phyloP scores from a whole-genome alignment of 805 yeast species.

The Candida xyloterini region DNA sequence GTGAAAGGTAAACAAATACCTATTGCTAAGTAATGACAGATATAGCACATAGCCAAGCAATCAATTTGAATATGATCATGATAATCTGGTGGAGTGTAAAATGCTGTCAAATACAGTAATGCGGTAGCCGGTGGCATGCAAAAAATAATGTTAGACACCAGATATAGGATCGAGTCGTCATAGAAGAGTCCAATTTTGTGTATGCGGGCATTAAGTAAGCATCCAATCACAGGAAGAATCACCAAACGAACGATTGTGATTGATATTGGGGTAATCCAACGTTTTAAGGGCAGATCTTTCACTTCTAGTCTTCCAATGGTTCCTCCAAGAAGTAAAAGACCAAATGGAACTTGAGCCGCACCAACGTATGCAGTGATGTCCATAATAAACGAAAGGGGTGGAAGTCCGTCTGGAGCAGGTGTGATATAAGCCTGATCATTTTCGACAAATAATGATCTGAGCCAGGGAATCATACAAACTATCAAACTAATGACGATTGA shows the following conservation, averaged over 20 bases:
- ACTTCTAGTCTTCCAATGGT: constrained; percentile 76
- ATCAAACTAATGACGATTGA: constrained; percentile 63
- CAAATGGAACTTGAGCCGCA: constrained; percentile 85
- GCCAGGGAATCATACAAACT: constrained; percentile 84
- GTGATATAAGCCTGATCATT: constrained; percentile 50
- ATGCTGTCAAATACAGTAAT: constrained; percentile 83
- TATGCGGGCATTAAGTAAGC: constrained; percentile 62
- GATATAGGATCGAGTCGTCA: constrained; percentile 56
- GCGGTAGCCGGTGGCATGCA: constrained; percentile 89
- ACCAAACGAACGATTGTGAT: constrained; percentile 59
- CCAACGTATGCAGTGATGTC: constrained; percentile 80
- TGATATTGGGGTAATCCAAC: constrained; percentile 61
- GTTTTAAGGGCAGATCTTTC: constrained; percentile 59
- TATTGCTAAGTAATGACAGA: constrained; percentile 69
- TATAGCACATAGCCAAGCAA: constrained; percentile 71
- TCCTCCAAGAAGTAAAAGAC: constrained; percentile 79
- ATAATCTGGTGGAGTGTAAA: constrained; percentile 66
- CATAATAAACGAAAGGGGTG: constrained; percentile 82
- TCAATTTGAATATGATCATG: constrained; percentile 69
- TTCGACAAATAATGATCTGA: constrained; percentile 63
- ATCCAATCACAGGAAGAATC: constrained; percentile 76
- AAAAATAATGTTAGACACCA: constrained; percentile 70
- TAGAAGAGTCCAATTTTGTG: constrained; percentile 61
- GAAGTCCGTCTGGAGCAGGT: constrained; percentile 79
- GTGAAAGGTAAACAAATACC: constrained; percentile 71